Conservation (phyloP, 2,329 filamentous ascomycete genomes). For the Cladosporium colombiae region DNA sequence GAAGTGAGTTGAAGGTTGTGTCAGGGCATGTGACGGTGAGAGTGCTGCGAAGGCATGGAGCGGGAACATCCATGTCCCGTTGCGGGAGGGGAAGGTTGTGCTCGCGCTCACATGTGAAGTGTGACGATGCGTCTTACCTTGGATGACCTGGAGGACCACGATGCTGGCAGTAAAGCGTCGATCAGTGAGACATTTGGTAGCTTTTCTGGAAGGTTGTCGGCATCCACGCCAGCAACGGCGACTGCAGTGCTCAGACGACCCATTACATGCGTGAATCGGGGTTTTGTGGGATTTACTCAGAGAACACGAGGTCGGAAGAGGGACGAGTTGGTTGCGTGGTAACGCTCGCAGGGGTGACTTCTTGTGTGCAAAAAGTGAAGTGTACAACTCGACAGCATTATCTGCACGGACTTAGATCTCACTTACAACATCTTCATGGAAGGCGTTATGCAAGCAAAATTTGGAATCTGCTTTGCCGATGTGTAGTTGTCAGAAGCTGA, state of each 20-base stretch:
- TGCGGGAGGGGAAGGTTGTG: neutral
- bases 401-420: neutral
- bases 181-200: constrained; percentile 34
- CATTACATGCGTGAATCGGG: constrained; percentile 22
- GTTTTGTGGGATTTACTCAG: neutral
- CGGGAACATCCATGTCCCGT: neutral
- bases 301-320: neutral
- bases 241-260: constrained; percentile 34
- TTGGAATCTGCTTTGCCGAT: neutral
- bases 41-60: too few species aligned
- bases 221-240: constrained; percentile 30
- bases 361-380: neutral
- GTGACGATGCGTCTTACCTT: constrained; percentile 1
- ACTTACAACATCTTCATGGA: neutral
- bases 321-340: neutral
- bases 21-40: neutral
- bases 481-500: neutral
- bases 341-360: neutral
- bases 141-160: neutral
- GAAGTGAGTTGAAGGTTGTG: neutral
- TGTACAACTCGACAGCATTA: neutral
- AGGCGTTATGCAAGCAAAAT: neutral
- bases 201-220: constrained; percentile 32
- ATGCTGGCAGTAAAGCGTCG: constrained; percentile 34
- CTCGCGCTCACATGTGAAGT: neutral